A percentile compares a stretch with the other conserved stretches of the same genome.
phyloP scores from a whole-genome alignment of 2,329 filamentous ascomycete genomes.

The Xylaria sp. region DNA sequence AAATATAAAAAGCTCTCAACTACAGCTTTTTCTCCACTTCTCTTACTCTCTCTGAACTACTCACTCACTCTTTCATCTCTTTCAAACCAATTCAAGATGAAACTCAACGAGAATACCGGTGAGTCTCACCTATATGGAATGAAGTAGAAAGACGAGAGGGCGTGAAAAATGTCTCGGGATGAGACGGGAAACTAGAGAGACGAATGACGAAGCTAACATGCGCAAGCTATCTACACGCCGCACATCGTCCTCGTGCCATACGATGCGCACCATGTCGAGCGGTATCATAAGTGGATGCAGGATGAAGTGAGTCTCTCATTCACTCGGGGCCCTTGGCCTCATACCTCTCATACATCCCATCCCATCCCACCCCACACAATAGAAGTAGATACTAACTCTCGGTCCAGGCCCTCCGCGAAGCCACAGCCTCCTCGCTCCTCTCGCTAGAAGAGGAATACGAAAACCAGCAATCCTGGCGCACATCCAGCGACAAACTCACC shows the following conservation, averaged over 20 bases:
- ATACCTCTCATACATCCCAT: too few species aligned
- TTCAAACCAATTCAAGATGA: conserved; percentile 33
- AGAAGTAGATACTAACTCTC: too few species aligned
- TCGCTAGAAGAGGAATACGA: conserved; percentile 75
- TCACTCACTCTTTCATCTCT: neutral
- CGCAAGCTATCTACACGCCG: conserved; percentile 59
- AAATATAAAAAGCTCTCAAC: neutral
- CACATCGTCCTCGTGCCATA: conserved; percentile 77
- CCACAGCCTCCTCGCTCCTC: conserved; percentile 83
- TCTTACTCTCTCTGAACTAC: neutral
- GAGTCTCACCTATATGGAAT: conserved; percentile 4
- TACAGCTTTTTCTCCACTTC: neutral
- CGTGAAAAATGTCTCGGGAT: neutral
- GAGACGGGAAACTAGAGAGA: neutral
- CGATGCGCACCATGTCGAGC: conserved; percentile 70
- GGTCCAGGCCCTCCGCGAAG: conserved; percentile 71
- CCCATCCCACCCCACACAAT: neutral
- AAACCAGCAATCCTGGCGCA: conserved; percentile 86
- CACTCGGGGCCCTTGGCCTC: too few species aligned
- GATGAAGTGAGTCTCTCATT: conserved; percentile 49
- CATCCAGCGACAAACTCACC: conserved; percentile 78
- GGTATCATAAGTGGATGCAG: conserved; percentile 90
- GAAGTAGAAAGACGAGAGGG: neutral
- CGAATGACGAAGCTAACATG: neutral
- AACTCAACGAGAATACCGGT: conserved; percentile 43